phyloP scores from a whole-genome alignment of 345 rosid species.

The Aegle marmelos region DNA sequence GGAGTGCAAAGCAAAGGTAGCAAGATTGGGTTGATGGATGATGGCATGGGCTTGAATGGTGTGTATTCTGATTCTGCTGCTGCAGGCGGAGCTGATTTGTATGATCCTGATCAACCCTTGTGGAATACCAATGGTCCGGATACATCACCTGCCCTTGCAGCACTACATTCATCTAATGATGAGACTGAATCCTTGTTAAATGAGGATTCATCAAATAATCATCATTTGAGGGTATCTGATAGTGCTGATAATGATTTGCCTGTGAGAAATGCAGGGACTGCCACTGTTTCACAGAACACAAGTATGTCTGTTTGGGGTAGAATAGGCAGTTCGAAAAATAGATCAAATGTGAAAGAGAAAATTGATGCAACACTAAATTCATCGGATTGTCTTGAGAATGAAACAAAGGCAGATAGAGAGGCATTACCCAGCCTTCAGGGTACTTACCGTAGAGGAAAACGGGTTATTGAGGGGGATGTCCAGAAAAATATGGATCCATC shows the following conservation, averaged over 20 bases:
- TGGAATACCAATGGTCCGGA: conserved; percentile 81
- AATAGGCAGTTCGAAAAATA: conserved; percentile 47
- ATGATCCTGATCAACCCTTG: conserved; percentile 98
- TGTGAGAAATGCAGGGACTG: conserved; percentile 26
- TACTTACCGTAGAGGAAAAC: conserved; percentile 49
- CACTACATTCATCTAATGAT: conserved; percentile 52
- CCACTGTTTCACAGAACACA: conserved; percentile 39
- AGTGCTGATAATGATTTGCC: conserved; percentile 41
- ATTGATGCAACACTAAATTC: conserved; percentile 35
- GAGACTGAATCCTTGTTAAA: conserved; percentile 47
- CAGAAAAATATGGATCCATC: conserved; percentile 37
- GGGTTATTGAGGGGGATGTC: conserved; percentile 32
- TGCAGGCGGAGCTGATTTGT: conserved; percentile 69
- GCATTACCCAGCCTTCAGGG: conserved; percentile 33
- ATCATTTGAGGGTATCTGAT: conserved; percentile 28
- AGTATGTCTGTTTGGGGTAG: conserved; percentile 75
- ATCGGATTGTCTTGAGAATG: conserved; percentile 50
- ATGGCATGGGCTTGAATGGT: conserved; percentile 54
- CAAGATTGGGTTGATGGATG: conserved; percentile 56
- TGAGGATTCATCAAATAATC: conserved; percentile 46
- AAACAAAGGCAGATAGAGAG: conserved; percentile 45
- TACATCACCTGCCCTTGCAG: conserved; percentile 49
- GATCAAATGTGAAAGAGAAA: conserved; percentile 54
- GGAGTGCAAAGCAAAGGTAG: conserved; percentile 39
- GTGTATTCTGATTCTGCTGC: conserved; percentile 41